Evolutionary conservation across 257 asterid species (phyloP).

Genomic region (Solanum paucissectum): DNA sequence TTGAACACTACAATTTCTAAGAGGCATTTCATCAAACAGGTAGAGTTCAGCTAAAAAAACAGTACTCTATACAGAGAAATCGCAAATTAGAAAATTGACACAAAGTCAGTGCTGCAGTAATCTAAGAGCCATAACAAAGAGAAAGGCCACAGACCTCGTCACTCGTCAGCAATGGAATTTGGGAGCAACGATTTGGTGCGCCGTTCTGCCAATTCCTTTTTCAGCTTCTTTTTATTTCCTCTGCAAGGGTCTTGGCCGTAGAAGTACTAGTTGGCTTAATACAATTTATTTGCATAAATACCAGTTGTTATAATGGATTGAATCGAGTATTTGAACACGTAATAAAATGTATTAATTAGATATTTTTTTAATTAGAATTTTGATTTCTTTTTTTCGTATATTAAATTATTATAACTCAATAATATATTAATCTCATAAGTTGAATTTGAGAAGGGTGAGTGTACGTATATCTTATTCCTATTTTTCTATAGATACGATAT

Average conservation of each 20-base stretch:
- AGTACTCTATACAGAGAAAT: too few relatives aligned
- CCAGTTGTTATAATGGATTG: too few relatives aligned
- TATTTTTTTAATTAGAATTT: too few relatives aligned
- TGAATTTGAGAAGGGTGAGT: too few relatives aligned
- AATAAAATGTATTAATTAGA: too few relatives aligned
- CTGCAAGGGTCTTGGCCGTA: background rate
- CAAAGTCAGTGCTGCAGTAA: background rate
- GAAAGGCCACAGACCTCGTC: background rate
- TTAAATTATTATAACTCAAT: background rate
- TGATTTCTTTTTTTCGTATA: fast-evolving
- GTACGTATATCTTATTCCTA: fast-evolving
- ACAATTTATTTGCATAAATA: too few relatives aligned
- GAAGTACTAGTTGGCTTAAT: background rate
- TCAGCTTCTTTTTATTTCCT: background rate
- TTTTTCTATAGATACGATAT: too few relatives aligned
- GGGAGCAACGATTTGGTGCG: background rate
- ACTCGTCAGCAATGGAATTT: background rate
- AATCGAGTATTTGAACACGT: too few relatives aligned
- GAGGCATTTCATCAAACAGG: background rate
- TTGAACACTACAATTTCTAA: background rate
- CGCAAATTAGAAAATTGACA: background rate
- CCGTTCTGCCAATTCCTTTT: background rate
- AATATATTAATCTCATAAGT: too few relatives aligned
- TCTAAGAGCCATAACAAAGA: background rate
- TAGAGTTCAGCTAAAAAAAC: background rate